Base-by-base conservation (phyloP, 768 basidiomycete species). In the Psilocybe cyanescens region DNA sequence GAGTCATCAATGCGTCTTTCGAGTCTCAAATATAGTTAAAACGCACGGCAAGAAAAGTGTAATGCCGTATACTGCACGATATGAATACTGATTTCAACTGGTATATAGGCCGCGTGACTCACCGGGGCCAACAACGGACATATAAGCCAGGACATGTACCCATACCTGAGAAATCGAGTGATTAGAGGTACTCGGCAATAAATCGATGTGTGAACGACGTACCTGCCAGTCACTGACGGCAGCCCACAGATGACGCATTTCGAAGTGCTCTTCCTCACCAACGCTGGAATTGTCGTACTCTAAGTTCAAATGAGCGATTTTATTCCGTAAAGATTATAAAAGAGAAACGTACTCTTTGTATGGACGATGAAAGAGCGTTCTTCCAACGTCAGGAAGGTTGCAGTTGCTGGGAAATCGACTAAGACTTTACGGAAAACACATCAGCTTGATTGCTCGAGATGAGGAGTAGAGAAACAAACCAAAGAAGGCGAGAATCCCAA, bases 21-120 rank as follows among this genome's bases (percentile, higher is more conserved):
- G 37, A 24, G 24, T 24, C 24, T 24, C 0, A 24, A 24, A 24
- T 24, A 24, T 0, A 24, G 14, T 28, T 8, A 50, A 41, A 16
- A 80, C 88, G 67, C 69, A 89, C 85, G 88, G 88, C 31, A 90
- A 73, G 78, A 91, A 91, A 28, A 89, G 74, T 0, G 89, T 88
- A 50, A 89, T 88, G 2, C 88, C 89, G 65, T 86, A 89, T 2
- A 89, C 88, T 0, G 46, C 9, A 50, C 33, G 19, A 12, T 52
- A 33, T 44, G 28, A 55, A 9, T 44, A 44, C 24, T 29, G 39
- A 47, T 46, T 47, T 8, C 3, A n/a, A 33, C 3, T 14, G 28
- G 11, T 49, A 30, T 29, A 16, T 16, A 24, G 24, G 5, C 16
- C 8, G 16, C 46, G 33, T 51, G 8, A 6, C 5, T 72, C 69